These are phyloP conservation scores for Fusarium miscanthi DNA, from an alignment of 2,329 filamentous ascomycete genomes.

Conservation along the genomic window DNA sequence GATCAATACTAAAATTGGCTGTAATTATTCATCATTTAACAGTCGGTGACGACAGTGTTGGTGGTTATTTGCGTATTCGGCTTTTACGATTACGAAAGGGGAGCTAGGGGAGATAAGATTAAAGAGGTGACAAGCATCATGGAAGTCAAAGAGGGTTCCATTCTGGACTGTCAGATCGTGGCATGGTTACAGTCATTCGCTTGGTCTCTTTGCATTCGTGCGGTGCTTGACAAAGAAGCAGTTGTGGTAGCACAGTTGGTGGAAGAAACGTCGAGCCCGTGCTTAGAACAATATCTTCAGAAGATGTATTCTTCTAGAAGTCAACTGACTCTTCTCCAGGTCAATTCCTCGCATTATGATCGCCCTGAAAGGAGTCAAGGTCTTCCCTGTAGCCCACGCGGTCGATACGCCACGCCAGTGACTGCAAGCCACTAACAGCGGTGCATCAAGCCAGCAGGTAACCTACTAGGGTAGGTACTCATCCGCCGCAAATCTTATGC, in stretches of 20 bases:
- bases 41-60: background rate
- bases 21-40: background rate
- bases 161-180: background rate
- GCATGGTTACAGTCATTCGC: background rate
- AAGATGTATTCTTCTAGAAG: conserved; percentile 9
- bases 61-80: conserved; percentile 29
- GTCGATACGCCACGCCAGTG: conserved; percentile 32
- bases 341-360: conserved; percentile 10
- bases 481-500: conserved; percentile 9
- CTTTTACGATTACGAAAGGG: conserved; percentile 34
- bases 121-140: background rate
- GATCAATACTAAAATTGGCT: conserved; percentile 14
- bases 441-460: background rate
- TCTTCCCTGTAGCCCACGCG: conserved; percentile 35
- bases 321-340: background rate
- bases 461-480: background rate
- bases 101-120: background rate
- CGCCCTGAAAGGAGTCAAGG: conserved; percentile 8
- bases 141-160: background rate
- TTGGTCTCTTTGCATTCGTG: background rate
- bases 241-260: background rate
- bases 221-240: conserved; percentile 9
- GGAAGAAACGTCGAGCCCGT: conserved; percentile 3
- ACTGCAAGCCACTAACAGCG: conserved; percentile 20
- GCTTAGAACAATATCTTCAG: conserved; percentile 27